phyloP scores from a whole-genome alignment of 176 grass and related monocot genomes.

The Eleusine indica region DNA sequence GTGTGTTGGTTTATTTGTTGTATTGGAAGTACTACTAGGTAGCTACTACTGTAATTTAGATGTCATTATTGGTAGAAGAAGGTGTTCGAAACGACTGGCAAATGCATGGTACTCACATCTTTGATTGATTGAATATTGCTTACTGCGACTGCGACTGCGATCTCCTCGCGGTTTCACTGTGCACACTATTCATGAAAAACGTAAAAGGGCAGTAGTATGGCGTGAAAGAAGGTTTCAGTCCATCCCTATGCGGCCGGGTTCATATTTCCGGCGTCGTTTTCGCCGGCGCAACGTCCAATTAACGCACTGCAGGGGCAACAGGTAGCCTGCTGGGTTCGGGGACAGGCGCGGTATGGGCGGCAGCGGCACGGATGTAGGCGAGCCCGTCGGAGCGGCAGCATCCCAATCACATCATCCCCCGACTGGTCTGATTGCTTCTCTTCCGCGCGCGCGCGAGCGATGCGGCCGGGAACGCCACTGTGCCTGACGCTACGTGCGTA shows the following conservation, averaged over 20 bases:
- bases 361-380: not conserved
- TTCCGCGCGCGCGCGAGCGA: conserved; percentile 5
- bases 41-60: too few species aligned
- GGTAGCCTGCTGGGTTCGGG: not conserved
- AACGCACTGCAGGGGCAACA: conserved; percentile 1
- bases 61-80: too few species aligned
- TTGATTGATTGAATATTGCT: too few species aligned
- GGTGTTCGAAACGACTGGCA: too few species aligned
- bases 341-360: conserved; percentile 35
- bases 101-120: too few species aligned
- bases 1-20: not conserved
- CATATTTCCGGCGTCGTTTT: conserved; percentile 10
- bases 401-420: conserved; percentile 32
- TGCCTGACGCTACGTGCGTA: conserved; percentile 27
- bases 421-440: conserved; percentile 37
- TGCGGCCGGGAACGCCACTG: conserved; percentile 21
- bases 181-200: not conserved
- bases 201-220: not conserved
- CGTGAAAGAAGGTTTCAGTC: conserved; percentile 18
- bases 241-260: not conserved
- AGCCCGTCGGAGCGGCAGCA: conserved; percentile 35
- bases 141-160: too few species aligned
- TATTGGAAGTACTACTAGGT: too few species aligned
- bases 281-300: conserved; percentile 29
- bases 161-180: not conserved